Base-by-base conservation (phyloP, 768 basidiomycete genomes). In the Lactifluus hygrophoroides region DNA sequence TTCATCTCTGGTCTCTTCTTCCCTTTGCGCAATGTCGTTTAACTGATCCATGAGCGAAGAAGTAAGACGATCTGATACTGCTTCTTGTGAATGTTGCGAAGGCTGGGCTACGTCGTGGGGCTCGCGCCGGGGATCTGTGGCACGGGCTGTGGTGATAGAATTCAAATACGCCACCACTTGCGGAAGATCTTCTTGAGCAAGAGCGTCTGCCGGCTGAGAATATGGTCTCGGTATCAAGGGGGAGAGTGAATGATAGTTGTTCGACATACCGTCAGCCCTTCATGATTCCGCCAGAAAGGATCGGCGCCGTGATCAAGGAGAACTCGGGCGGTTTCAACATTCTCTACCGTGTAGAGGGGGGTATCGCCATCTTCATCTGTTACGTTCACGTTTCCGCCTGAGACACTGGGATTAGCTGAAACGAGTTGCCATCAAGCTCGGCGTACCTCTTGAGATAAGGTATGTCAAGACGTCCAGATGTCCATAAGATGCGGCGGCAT, bases 401-500 rank as follows among this genome's bases (percentile, higher is more conserved):
- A 55, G 50, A 23, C 19, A 13, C 7, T 10, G 32, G 48, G 21
- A 43, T 51, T 19, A 42, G 47, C 27, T 53, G 61, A 45, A 48
- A 38, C 48, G 51, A 35, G 30, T 13, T 50, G 11, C 21, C 23
- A 38, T 57, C 16, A 53, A 52, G 44, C 52, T 49, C 62, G 64
- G 10, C 68, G 46, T 53, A 86, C 89, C 89, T 69, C 76, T 77
- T 14, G 83, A 80, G 56, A 93, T 74, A 56, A 96, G 82, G 72
- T 91, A 95, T 14, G 83, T 77, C 34, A 96, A 74, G 42, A 94
- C 70, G 47, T 85, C 72, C 9, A 88, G 69, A 30, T 93, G 93
- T 17, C 84, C 90, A 67, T 95, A 96, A 1, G 93, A 95, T 1
- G 94, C 93, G 14, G 94, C 93, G 17, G 94, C 94, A 72, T 96